phyloP scores from a whole-genome alignment of 73 alveolate species.

The Blepharisma japonicum region DNA sequence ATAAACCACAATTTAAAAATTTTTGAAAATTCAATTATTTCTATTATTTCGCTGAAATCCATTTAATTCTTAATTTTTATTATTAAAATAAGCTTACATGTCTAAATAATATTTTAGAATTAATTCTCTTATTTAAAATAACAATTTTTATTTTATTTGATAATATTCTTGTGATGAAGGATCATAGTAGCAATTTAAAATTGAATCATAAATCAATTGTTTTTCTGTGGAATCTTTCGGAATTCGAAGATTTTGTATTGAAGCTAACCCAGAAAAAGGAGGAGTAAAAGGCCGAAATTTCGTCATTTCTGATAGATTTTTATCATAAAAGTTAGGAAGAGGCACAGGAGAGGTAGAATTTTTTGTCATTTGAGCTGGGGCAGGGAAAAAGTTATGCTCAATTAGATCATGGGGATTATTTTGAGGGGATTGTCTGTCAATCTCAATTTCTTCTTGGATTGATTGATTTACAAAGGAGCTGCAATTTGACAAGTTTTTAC shows the following conservation, averaged over 20 bases:
- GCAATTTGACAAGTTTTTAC: too few relatives aligned
- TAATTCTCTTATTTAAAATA: not conserved
- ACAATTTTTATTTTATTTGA: not conserved
- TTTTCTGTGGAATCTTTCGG: conserved; percentile 2
- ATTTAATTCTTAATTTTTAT: too few relatives aligned
- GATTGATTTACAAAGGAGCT: too few relatives aligned
- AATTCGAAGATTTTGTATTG: not conserved
- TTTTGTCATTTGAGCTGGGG: not conserved
- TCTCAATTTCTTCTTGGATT: conserved; percentile 13
- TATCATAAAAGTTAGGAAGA: not conserved
- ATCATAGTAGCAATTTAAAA: conserved; percentile 24
- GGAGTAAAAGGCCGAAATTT: conserved; percentile 23
- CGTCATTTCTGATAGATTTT: conserved; percentile 4
- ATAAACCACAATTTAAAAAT: too few relatives aligned
- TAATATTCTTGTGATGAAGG: conserved; percentile 11
- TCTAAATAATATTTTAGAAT: too few relatives aligned
- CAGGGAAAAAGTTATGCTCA: not conserved
- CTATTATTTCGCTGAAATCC: too few relatives aligned
- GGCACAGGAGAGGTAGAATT: not conserved
- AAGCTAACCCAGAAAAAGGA: conserved; percentile 11
- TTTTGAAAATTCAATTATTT: too few relatives aligned
- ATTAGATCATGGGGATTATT: not conserved
- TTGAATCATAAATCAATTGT: not conserved
- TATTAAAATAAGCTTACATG: too few relatives aligned
- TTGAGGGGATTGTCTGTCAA: not conserved